Evolutionary conservation across 768 basidiomycete genomes (phyloP).

Genomic region (Pholiota molesta): DNA sequence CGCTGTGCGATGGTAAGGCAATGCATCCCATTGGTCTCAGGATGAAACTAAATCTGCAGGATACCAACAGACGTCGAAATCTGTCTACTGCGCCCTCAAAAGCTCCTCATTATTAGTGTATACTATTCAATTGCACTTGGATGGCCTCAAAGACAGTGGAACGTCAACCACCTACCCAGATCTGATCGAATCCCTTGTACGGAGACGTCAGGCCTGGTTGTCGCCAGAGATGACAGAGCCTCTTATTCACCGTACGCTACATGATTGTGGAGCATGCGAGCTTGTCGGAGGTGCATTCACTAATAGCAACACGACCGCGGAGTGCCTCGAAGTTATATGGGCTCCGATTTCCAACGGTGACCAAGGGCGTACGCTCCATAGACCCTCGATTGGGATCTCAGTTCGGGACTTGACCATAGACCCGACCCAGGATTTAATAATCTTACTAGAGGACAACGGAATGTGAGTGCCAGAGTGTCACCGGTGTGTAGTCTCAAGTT

Average conservation of each 20-base stretch:
- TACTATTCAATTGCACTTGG: neutral
- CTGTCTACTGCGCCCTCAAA: neutral
- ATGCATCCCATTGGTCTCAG: neutral
- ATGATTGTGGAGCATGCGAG: neutral
- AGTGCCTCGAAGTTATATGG: neutral
- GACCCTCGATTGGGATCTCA: neutral
- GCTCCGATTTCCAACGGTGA: neutral
- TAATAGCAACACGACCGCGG: neutral
- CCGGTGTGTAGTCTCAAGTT: neutral
- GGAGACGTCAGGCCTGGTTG: neutral
- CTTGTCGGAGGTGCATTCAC: neutral
- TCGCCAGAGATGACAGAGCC: neutral
- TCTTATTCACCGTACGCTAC: neutral
- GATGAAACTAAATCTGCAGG: neutral
- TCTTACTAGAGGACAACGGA: neutral
- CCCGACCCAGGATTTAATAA: neutral
- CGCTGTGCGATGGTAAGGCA: neutral
- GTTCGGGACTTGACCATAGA: neutral
- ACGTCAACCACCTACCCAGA: neutral
- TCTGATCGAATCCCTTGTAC: neutral
- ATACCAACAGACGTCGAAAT: neutral
- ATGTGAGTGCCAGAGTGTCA: neutral
- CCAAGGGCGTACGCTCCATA: neutral
- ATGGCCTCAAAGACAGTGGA: neutral
- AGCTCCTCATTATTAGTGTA: neutral